These are phyloP conservation scores for Boletus smithii DNA, from an alignment of 1,284 basidiomycete species.

Conservation along the genomic window DNA sequence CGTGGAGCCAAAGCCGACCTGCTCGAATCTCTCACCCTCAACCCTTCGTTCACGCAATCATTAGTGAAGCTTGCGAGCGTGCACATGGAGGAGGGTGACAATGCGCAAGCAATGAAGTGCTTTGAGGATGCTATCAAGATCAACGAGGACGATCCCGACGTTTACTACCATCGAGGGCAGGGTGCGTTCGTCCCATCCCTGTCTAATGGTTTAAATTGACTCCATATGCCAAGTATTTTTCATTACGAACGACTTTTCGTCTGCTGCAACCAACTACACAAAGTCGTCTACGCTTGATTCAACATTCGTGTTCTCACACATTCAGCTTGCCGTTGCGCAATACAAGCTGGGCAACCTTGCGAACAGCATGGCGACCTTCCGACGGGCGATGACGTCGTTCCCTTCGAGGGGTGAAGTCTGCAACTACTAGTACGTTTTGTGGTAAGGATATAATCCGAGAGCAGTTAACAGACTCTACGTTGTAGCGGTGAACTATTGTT, in stretches of 20 bases:
- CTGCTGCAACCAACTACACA: slow-evolving; percentile 88
- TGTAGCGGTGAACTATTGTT: slow-evolving; percentile 90
- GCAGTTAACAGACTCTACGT: slow-evolving; percentile 7
- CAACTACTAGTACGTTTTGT: slow-evolving; percentile 80
- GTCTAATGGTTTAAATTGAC: slow-evolving; percentile 1
- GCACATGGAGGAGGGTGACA: slow-evolving; percentile 91
- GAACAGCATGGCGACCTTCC: slow-evolving; percentile 88
- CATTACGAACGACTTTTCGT: slow-evolving; percentile 87
- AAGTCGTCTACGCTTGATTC: slow-evolving; percentile 84
- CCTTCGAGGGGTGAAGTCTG: slow-evolving; percentile 81
- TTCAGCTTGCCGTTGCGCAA: slow-evolving; percentile 95
- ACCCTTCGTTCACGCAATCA: slow-evolving; percentile 81
- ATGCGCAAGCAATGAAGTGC: slow-evolving; percentile 80
- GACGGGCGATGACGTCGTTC: slow-evolving; percentile 77
- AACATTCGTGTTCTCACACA: slow-evolving; percentile 90
- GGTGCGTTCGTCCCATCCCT: slow-evolving; percentile 42
- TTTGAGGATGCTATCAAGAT: slow-evolving; percentile 89
- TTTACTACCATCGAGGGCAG: slow-evolving; percentile 99
- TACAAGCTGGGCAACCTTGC: slow-evolving; percentile 86
- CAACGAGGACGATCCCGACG: slow-evolving; percentile 87
- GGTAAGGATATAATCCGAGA: background rate
- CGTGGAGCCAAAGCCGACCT: slow-evolving; percentile 85
- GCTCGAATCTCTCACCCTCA: slow-evolving; percentile 70
- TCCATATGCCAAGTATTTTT: slow-evolving; percentile 71
- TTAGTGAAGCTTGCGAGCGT: slow-evolving; percentile 98